phyloP scores from a whole-genome alignment of 2,329 filamentous ascomycete genomes.

The Alternaria sp. region DNA sequence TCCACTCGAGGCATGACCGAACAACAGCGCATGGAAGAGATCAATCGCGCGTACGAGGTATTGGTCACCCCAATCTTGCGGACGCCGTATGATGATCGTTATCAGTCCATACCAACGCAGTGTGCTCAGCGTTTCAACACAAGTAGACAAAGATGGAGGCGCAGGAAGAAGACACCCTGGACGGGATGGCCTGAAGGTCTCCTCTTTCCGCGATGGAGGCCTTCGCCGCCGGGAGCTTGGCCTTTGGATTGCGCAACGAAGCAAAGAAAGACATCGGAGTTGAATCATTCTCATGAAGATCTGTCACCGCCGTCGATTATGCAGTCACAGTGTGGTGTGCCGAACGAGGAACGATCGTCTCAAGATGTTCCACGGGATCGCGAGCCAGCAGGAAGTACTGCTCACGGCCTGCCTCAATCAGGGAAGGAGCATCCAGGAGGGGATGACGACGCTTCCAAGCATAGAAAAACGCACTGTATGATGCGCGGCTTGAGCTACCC shows the following conservation, averaged over 20 bases:
- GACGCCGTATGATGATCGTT: not conserved
- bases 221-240: not conserved
- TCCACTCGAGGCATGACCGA: not conserved
- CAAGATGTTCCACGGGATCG: not conserved
- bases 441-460: not conserved
- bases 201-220: not conserved
- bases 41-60: not conserved
- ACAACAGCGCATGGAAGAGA: not conserved
- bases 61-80: not conserved
- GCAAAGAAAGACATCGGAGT: not conserved
- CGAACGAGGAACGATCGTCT: not conserved
- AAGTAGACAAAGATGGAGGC: not conserved
- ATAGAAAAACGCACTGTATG: not conserved
- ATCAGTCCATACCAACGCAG: not conserved
- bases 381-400: not conserved
- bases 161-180: not conserved
- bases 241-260: not conserved
- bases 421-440: not conserved
- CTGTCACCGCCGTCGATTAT: not conserved
- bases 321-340: not conserved
- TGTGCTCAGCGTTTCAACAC: not conserved
- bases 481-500: not conserved
- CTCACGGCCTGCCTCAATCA: not conserved
- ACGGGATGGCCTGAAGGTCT: not conserved
- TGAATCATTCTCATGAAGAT: not conserved